phyloP scores from a whole-genome alignment of 805 yeast species.

The Candida sithepensis region DNA sequence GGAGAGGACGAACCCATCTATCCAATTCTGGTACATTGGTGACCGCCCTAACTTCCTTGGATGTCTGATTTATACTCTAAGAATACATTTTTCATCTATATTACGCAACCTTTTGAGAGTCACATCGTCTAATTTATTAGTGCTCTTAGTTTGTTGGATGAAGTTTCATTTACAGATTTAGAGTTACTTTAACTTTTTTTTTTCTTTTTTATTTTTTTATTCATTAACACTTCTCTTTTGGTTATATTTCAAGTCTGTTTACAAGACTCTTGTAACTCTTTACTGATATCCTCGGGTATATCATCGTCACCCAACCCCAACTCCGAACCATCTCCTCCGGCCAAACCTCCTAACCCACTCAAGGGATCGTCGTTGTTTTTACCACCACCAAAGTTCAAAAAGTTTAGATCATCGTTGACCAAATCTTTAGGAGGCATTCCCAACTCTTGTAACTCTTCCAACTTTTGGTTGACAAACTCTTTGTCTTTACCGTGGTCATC shows the following conservation, averaged over 20 bases:
- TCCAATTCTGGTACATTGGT: conserved; percentile 63
- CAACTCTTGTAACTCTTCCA: conserved; percentile 67
- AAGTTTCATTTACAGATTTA: conserved; percentile 1
- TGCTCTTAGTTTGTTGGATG: not conserved
- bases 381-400: conserved; percentile 29
- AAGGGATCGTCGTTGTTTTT: conserved; percentile 10
- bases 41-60: conserved; percentile 91
- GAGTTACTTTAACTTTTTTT: not conserved
- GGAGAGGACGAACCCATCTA: conserved; percentile 57
- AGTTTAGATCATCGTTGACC: conserved; percentile 41
- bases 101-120: too few relatives aligned
- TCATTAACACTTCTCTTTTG: not conserved
- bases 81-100: not conserved
- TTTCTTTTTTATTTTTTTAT: not conserved
- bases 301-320: conserved; percentile 50
- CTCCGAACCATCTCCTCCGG: conserved; percentile 8
- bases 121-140: not conserved
- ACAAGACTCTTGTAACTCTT: conserved; percentile 56
- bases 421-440: conserved; percentile 82
- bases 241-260: conserved; percentile 32
- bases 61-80: conserved; percentile 61
- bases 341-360: not conserved
- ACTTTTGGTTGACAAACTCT: conserved; percentile 49
- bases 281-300: conserved; percentile 49
- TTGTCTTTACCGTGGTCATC: conserved; percentile 47